Conservation (phyloP, 306 rosid species). For the Trifolium fragiferum region DNA sequence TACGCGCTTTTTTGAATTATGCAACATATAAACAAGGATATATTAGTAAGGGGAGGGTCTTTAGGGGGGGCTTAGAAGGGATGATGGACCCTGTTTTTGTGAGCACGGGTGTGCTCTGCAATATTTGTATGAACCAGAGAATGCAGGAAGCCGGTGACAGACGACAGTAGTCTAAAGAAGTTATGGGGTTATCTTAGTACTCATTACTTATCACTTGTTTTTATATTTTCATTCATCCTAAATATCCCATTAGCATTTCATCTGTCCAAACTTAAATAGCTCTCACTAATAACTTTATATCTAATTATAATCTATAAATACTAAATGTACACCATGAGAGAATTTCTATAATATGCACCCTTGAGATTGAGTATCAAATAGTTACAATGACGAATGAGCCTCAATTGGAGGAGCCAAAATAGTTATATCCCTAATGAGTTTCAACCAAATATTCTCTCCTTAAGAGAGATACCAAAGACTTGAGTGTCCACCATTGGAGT, state of each 20-base stretch:
- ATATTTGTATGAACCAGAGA: neutral
- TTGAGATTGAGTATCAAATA: neutral
- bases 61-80: neutral
- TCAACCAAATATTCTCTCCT: no score
- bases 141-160: no score
- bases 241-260: neutral
- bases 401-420: neutral
- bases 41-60: neutral
- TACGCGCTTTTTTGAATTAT: neutral
- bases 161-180: no score
- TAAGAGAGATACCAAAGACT: no score
- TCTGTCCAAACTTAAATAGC: neutral
- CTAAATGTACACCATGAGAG: neutral
- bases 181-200: neutral
- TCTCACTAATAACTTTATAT: neutral
- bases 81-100: neutral
- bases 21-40: neutral
- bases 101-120: no score
- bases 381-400: neutral
- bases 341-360: neutral
- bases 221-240: no score
- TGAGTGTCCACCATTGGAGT: no score
- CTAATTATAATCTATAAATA: no score
- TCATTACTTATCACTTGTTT: no score
- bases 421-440: neutral